Evolutionary conservation across 805 yeast genomes (phyloP), one percentile per base, ranked within the genome.

Genomic region (Teunomyces pallodes): DNA sequence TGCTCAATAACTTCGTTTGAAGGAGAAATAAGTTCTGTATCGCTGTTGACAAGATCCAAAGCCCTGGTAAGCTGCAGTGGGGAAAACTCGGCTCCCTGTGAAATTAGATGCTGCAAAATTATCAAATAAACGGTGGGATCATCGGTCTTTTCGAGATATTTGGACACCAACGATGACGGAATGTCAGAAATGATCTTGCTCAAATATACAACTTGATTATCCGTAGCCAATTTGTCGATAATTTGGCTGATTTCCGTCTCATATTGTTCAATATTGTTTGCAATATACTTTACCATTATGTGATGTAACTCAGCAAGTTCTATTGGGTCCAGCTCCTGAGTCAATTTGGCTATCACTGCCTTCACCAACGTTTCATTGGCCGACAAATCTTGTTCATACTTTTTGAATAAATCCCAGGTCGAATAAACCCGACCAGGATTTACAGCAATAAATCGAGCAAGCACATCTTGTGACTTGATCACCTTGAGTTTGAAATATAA

Each of bases 371-470:
- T 24, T 3, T 54, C 61, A 39, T 68, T 59, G 3, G 52, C 53
- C 4, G 47, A 50, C 2, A 45, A 43, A 6, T 51, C 35, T 6
- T 33, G 35, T 4, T 45, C 38, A 31, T 46, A 30, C 9, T 67
- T 66, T 9, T 61, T 53, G 46, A 72, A 73, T 9, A 80, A 54
- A 45, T 80, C 82, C 74, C 77, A 71, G 13, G 82, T 72, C n/a
- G 70, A 61, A 43, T 65, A 64, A 1, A 75, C 83, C 47, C 86
- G 64, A 9, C 84, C 84, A 2, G 84, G 83, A 52, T 81, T 81
- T 36, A 66, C 51, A 29, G 59, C 58, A 5, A 79, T 64, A 24
- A 79, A 61, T 7, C 55, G 42, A 14, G 39, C 36, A n/a, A 48
- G 31, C 14, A 54, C 16, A 24, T 49, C 55, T 17, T 28, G 33